These are phyloP conservation scores for Erodium moschatum DNA, from an alignment of 441 rosid genomes.

Conservation along the genomic window DNA sequence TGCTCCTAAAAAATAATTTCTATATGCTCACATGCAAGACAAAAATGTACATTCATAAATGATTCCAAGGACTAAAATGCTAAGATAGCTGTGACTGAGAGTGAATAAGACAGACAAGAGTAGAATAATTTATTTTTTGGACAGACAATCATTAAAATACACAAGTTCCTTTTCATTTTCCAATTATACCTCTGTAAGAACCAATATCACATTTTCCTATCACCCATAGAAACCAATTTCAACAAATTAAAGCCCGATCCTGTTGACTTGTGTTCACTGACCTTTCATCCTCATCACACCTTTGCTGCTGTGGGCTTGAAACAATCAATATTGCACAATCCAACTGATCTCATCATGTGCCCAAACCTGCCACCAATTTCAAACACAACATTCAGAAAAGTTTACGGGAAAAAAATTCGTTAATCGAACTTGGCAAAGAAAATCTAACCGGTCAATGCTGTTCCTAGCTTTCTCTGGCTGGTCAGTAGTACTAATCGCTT, in stretches of 20 bases:
- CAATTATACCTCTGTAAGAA: slow-evolving; percentile 2
- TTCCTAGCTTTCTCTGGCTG: slow-evolving; percentile 58
- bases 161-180: not conserved
- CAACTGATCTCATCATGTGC: slow-evolving; percentile 71
- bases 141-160: not conserved
- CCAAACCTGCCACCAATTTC: slow-evolving; percentile 52
- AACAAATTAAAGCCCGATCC: slow-evolving; percentile 19
- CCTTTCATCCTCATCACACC: slow-evolving; percentile 26
- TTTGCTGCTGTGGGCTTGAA: slow-evolving; percentile 67
- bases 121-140: not conserved
- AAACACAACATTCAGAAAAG: slow-evolving; percentile 15
- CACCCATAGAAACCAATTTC: slow-evolving; percentile 22
- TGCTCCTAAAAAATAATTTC: too few species aligned
- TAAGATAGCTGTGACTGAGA: too few species aligned
- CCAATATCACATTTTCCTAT: slow-evolving; percentile 16
- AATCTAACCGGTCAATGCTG: slow-evolving; percentile 70
- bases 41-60: too few species aligned
- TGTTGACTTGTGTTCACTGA: slow-evolving; percentile 13
- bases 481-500: slow-evolving; percentile 29
- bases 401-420: not conserved
- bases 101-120: not conserved
- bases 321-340: slow-evolving; percentile 83
- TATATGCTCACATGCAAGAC: too few species aligned
- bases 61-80: too few species aligned
- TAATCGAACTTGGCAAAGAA: slow-evolving; percentile 1